Evolutionary conservation across 2,329 filamentous ascomycete genomes (phyloP).

Genomic region (Fusarium longipes): DNA sequence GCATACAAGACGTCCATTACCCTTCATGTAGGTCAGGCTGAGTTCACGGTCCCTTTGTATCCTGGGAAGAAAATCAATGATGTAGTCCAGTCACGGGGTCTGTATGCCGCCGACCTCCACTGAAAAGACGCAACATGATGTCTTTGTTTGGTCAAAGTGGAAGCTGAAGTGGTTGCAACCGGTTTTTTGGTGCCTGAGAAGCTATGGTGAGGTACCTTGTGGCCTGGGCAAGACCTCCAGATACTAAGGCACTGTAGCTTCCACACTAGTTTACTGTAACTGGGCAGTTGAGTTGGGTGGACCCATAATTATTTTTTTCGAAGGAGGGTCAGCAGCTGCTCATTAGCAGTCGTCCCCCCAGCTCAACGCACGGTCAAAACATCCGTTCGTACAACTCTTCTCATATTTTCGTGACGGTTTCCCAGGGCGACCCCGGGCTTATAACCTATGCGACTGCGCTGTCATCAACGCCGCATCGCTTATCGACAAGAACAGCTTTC

Average conservation of each 20-base stretch:
- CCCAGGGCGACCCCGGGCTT: constrained; percentile 46
- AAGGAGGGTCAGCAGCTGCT: constrained; percentile 41
- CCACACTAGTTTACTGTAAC: background rate
- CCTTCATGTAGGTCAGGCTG: background rate
- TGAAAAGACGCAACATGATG: constrained; percentile 11
- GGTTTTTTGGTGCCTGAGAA: constrained; percentile 41
- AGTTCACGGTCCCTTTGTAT: constrained; percentile 9
- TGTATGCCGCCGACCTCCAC: constrained; percentile 19
- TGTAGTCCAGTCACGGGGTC: constrained; percentile 36
- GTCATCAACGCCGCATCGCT: constrained; percentile 44
- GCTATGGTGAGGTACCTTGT: constrained; percentile 12
- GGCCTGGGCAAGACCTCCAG: constrained; percentile 5
- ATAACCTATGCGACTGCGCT: constrained; percentile 45
- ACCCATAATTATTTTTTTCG: constrained; percentile 32
- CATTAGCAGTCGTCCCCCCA: constrained; percentile 34
- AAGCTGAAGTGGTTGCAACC: constrained; percentile 21
- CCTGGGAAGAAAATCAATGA: constrained; percentile 11
- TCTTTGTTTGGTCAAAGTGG: constrained; percentile 1
- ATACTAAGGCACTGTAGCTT: background rate
- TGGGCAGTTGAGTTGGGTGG: constrained; percentile 1
- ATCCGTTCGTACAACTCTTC: constrained; percentile 40
- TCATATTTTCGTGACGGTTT: constrained; percentile 47
- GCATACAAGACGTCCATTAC: constrained; percentile 1
- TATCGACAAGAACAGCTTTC: constrained; percentile 34
- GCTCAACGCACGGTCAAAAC: constrained; percentile 45